Evolutionary conservation across 352 stramenopile species (phyloP).

Genomic region (Thalassiosira livingstoniorum): DNA sequence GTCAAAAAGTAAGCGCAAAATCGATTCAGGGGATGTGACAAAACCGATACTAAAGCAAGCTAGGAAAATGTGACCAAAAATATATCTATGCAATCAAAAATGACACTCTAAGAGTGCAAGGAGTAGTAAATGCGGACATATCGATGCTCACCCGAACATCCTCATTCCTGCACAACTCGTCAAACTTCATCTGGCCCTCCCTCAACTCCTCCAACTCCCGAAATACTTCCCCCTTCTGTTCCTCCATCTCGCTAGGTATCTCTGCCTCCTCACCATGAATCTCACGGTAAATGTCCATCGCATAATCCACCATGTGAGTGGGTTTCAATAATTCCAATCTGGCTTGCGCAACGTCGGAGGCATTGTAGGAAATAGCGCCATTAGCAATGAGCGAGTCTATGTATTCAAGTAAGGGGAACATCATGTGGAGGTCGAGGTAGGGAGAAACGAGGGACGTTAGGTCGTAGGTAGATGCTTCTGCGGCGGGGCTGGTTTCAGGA

Average conservation of each 20-base stretch:
- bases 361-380: conserved; percentile 89
- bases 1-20: too few relatives aligned
- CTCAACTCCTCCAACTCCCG: conserved; percentile 79
- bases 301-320: conserved; percentile 97
- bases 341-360: conserved; percentile 89
- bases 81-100: too few relatives aligned
- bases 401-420: conserved; percentile 97
- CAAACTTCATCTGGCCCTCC: conserved; percentile 85
- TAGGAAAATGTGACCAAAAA: too few relatives aligned
- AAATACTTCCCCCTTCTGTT: conserved; percentile 80
- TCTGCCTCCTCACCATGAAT: conserved; percentile 86
- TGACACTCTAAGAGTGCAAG: too few relatives aligned
- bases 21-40: too few relatives aligned
- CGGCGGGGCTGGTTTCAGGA: neutral
- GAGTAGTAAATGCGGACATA: too few relatives aligned
- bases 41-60: too few relatives aligned
- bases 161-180: conserved; percentile 82
- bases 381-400: conserved; percentile 85
- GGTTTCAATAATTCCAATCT: conserved; percentile 92
- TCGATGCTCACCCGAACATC: conserved; percentile 72
- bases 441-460: conserved; percentile 93
- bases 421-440: conserved; percentile 97
- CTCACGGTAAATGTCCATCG: conserved; percentile 94
- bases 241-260: conserved; percentile 80
- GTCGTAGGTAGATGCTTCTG: conserved; percentile 87